phyloP scores from a whole-genome alignment of 345 rosid species.

The Fremontodendron californicum region DNA sequence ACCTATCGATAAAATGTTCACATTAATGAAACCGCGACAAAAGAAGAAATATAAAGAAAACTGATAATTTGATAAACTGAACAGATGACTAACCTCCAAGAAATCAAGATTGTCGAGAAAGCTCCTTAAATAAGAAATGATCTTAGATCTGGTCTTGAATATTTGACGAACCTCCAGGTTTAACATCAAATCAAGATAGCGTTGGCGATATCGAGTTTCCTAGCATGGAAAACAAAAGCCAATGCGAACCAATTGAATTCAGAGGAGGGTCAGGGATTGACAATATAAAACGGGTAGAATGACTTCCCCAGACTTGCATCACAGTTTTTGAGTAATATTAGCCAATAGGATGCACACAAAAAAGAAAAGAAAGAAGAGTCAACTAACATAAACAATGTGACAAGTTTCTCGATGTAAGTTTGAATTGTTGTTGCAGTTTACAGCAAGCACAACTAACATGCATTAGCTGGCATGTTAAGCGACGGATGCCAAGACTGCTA shows the following conservation, averaged over 20 bases:
- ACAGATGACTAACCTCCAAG: conserved; percentile 56
- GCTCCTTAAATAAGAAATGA: conserved; percentile 53
- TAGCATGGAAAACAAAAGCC: conserved; percentile 20
- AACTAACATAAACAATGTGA: neutral
- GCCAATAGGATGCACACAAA: neutral
- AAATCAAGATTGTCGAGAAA: conserved; percentile 70
- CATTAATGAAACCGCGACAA: neutral
- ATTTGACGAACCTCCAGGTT: conserved; percentile 73
- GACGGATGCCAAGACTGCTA: neutral
- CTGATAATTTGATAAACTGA: neutral
- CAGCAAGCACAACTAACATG: neutral
- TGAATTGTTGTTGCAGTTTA: neutral
- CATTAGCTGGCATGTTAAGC: neutral
- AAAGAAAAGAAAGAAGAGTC: neutral
- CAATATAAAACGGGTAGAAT: conserved; percentile 4
- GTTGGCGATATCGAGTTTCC: conserved; percentile 94
- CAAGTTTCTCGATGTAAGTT: neutral
- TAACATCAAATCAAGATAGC: conserved; percentile 84
- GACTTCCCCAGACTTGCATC: neutral
- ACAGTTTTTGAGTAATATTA: neutral
- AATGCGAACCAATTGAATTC: neutral
- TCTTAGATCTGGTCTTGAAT: conserved; percentile 64
- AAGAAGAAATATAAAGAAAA: neutral
- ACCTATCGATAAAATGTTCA: conserved; percentile 39
- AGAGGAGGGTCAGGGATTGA: neutral